Percentiles rank a stretch among this genome's conserved stretches.
Conservation (phyloP, 345 rosid species). For the Abelmoschus esculentus region DNA sequence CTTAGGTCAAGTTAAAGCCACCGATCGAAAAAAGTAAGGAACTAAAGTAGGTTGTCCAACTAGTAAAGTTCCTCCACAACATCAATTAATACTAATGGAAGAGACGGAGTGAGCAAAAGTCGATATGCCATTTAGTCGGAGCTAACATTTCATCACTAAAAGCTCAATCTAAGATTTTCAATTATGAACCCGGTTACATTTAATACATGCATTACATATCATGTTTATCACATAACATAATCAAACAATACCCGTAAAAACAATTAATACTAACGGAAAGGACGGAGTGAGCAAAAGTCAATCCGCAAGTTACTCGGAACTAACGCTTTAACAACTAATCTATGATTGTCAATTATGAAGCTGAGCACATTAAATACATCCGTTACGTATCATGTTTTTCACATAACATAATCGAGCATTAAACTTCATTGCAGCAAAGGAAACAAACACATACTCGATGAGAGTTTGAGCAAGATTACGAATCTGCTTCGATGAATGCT, state of each 20-base stretch:
- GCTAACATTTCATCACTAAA: too few relatives aligned
- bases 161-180: too few relatives aligned
- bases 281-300: too few relatives aligned
- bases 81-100: background rate
- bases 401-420: background rate
- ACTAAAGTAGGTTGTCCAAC: background rate
- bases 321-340: background rate
- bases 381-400: background rate
- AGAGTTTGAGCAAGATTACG: slow-evolving; percentile 55
- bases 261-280: too few relatives aligned
- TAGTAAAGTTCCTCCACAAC: background rate
- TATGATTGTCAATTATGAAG: background rate
- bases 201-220: too few relatives aligned
- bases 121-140: background rate
- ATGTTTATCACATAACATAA: too few relatives aligned
- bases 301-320: background rate
- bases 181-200: background rate
- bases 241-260: too few relatives aligned
- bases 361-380: background rate
- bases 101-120: background rate
- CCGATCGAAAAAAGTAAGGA: background rate
- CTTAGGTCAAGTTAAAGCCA: too few relatives aligned
- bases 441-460: slow-evolving; percentile 51
- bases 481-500: slow-evolving; percentile 57
- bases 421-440: background rate